These are phyloP conservation scores for Artemisia tridentata DNA, from an alignment of 129 eudicot genomes.

Conservation along the genomic window DNA sequence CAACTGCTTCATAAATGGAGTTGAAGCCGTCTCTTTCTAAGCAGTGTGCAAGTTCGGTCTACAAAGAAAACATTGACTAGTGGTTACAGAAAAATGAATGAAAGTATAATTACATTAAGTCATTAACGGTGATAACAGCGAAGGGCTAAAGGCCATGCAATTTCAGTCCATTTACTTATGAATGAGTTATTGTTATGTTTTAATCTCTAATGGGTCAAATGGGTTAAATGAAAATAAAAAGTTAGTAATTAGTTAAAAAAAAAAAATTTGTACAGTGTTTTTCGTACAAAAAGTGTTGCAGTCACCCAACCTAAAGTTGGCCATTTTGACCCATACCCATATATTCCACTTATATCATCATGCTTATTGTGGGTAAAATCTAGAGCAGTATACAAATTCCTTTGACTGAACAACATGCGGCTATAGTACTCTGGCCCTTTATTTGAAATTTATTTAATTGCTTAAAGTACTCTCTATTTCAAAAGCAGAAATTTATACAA, in stretches of 20 bases:
- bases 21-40: conserved; percentile 85
- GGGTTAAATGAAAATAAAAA: neutral
- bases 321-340: neutral
- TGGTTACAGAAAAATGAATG: neutral
- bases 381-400: no score
- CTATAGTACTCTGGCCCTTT: neutral
- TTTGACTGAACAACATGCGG: neutral
- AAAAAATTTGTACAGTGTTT: neutral
- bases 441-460: neutral
- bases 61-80: neutral
- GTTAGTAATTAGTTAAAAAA: neutral
- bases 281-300: neutral
- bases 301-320: neutral
- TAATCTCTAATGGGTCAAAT: neutral
- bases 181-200: neutral
- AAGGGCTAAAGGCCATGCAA: neutral
- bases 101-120: neutral
- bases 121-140: neutral
- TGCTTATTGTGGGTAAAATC: no score
- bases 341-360: neutral
- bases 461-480: neutral
- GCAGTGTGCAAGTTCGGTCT: conserved; percentile 88
- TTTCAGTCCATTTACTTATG: neutral
- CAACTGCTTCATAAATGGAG: conserved; percentile 74
- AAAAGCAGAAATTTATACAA: neutral